phyloP scores from a whole-genome alignment of 2,329 filamentous ascomycete species.

The Sordariomycetes sp. region DNA sequence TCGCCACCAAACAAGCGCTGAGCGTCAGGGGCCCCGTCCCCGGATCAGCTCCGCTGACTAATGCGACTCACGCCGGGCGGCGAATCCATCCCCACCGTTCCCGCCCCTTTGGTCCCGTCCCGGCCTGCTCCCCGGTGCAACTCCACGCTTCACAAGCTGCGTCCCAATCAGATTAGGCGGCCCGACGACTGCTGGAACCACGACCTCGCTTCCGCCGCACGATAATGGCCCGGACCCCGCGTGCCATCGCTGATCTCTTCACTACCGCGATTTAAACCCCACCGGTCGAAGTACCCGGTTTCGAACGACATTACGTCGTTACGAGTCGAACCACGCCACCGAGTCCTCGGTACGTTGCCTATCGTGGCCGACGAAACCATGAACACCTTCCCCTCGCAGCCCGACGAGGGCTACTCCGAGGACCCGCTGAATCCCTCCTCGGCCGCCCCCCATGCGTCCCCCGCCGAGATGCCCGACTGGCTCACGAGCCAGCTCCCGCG shows the following conservation, averaged over 20 bases:
- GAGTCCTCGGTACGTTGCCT: background rate
- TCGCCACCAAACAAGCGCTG: too few relatives aligned
- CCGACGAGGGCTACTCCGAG: constrained; percentile 83
- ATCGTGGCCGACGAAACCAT: background rate
- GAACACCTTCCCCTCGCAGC: constrained; percentile 28
- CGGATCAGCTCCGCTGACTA: background rate
- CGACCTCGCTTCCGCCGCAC: background rate
- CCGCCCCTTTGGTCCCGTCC: background rate
- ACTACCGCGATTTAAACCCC: background rate
- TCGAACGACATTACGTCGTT: background rate
- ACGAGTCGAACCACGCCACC: background rate
- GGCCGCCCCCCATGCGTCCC: constrained; percentile 18
- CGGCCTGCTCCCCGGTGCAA: background rate
- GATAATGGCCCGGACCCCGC: background rate
- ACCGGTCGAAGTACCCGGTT: background rate
- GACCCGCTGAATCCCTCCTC: constrained; percentile 41
- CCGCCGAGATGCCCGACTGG: constrained; percentile 33
- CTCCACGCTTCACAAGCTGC: background rate
- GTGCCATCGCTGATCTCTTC: background rate
- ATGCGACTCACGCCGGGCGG: background rate
- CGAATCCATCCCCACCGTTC: background rate
- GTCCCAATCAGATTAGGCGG: background rate
- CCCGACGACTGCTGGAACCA: background rate
- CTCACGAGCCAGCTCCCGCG: constrained; percentile 33
- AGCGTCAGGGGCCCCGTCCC: too few relatives aligned